Conservation (phyloP, 352 stramenopile genomes). For the Elongisporangium undulatum region DNA sequence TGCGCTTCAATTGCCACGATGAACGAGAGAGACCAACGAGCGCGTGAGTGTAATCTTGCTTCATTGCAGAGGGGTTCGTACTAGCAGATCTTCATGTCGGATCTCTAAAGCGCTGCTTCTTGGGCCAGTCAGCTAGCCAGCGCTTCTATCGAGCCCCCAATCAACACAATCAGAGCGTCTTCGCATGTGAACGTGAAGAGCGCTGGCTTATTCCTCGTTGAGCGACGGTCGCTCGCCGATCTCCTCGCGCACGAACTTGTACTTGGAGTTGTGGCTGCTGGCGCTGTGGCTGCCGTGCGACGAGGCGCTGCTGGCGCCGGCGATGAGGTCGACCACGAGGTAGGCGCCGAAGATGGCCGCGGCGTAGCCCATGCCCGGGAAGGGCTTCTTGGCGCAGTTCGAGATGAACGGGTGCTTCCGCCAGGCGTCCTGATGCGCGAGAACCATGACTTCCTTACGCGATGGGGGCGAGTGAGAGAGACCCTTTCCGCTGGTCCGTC, state of each 20-base stretch:
- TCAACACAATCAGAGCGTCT: neutral
- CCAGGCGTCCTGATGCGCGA: constrained; percentile 85
- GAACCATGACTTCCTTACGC: constrained; percentile 48
- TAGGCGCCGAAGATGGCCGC: constrained; percentile 80
- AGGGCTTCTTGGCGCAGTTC: constrained; percentile 81
- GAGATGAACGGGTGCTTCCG: constrained; percentile 85
- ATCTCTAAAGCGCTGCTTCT: neutral
- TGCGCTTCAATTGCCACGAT: neutral
- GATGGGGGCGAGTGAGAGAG: neutral
- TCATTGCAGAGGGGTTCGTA: neutral
- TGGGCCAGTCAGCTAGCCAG: neutral
- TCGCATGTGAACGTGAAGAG: neutral
- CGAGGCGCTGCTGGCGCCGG: constrained; percentile 30
- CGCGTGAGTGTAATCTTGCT: constrained; percentile 1
- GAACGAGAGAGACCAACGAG: neutral
- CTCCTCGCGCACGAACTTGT: constrained; percentile 51
- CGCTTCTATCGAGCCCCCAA: neutral
- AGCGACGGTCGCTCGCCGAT: constrained; percentile 55
- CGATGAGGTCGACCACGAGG: constrained; percentile 62
- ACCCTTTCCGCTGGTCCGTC: constrained; percentile 3
- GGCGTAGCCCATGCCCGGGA: constrained; percentile 71
- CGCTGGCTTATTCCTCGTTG: neutral
- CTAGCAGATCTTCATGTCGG: neutral
- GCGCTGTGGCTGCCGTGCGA: constrained; percentile 23
- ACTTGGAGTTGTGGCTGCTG: constrained; percentile 35